Base-by-base conservation (phyloP, 169 alveolate species). In the Plasmodium chabaudi region DNA sequence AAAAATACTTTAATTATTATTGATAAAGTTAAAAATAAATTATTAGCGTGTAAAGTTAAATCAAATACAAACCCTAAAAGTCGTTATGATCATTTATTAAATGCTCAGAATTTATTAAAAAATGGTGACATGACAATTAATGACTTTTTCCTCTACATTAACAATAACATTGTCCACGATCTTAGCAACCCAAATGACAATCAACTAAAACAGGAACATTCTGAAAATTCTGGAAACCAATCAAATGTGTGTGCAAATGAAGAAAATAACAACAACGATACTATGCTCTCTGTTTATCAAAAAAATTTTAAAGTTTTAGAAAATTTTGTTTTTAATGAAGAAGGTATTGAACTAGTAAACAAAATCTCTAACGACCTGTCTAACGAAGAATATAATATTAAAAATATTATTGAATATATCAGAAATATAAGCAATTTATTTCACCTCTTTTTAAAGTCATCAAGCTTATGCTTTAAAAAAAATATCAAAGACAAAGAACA, bases 11-110 rank as follows among this genome's bases (percentile, higher is more conserved):
- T 57, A 4, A 23, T 23, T 23, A 23, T 53, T 5, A 12, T 56
- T 19, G 90, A 70, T 47, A 60, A 55, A 6, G n/a, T 82, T 5
- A 68, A 68, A 60, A 57, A 57, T 0, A 51, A 82, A n/a, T 17
- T 82, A 39, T 56, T 39, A n/a, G 12, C 47, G 44, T 82, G 90
- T 44, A 67, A 15, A 34, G 21, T 61, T 7, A 69, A 79, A 55
- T 25, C 27, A 17, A 17, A n/a, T 65, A 27, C 39, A 13, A 42
- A 15, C n/a, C 6, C 6, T 34, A 9, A 42, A 34, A 34, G 4
- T 3, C 7, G 7, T 34, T 34, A 34, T 34, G 42, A 34, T 0
- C 42, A 34, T 1, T 39, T 44, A 5, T 39, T 21, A 23, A 0
- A 0, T 9, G 51, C 17, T 51, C 59, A 51, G 0, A 51, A 51